phyloP scores from a whole-genome alignment of 2,329 filamentous ascomycete genomes.

The Ilyonectria destructans region DNA sequence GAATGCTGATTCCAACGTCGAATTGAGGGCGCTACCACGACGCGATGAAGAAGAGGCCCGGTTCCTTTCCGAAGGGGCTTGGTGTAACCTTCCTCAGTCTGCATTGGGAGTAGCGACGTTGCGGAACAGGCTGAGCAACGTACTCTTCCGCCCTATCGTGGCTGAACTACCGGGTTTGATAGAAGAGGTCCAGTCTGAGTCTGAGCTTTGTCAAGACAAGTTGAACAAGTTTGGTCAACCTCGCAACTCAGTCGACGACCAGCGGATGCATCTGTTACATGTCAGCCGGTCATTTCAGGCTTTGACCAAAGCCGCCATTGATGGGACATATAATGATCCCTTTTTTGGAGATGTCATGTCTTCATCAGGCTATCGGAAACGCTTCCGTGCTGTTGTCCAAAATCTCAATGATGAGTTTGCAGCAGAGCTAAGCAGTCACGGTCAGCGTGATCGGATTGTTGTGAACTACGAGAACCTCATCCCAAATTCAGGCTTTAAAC shows the following conservation, averaged over 20 bases:
- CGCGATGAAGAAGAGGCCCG: constrained; percentile 59
- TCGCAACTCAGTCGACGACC: constrained; percentile 62
- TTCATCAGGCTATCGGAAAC: constrained; percentile 55
- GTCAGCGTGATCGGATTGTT: constrained; percentile 58
- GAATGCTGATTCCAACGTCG: constrained; percentile 37
- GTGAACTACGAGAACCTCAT: constrained; percentile 20
- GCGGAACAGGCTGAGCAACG: constrained; percentile 64
- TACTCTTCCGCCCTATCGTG: constrained; percentile 66
- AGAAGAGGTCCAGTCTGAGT: constrained; percentile 58
- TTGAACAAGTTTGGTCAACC: constrained; percentile 66
- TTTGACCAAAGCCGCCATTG: constrained; percentile 62
- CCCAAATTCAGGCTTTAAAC: not conserved
- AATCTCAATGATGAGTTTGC: constrained; percentile 66
- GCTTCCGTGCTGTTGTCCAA: constrained; percentile 71
- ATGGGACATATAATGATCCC: constrained; percentile 66
- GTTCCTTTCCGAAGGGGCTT: constrained; percentile 63
- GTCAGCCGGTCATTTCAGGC: constrained; percentile 62
- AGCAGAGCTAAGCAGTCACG: constrained; percentile 57
- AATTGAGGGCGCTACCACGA: constrained; percentile 48
- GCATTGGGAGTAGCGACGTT: constrained; percentile 66
- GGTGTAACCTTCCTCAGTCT: constrained; percentile 54
- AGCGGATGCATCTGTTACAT: constrained; percentile 63
- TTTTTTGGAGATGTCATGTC: constrained; percentile 65
- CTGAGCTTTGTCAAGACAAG: constrained; percentile 52
- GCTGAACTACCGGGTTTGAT: constrained; percentile 63